Evolutionary conservation across 2,329 filamentous ascomycete species (phyloP).

Genomic region (Lachnellula subtilissima): DNA sequence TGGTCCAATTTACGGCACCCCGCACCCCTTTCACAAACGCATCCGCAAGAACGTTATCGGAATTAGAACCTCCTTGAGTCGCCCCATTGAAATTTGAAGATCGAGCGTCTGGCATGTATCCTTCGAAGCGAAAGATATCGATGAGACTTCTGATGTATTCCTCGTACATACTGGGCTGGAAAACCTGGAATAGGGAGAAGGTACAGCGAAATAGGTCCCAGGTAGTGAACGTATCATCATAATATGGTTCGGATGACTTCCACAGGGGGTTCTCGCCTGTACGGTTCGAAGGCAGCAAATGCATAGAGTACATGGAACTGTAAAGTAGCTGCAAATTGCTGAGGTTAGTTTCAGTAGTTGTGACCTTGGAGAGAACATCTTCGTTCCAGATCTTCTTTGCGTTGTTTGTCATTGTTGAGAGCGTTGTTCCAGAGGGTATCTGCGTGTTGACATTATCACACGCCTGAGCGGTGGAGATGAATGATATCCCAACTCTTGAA

Average conservation of each 20-base stretch:
- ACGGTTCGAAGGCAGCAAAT: slow-evolving; percentile 63
- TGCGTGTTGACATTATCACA: slow-evolving; percentile 28
- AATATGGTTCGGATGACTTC: slow-evolving; percentile 60
- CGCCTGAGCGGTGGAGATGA: not conserved
- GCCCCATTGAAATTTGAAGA: slow-evolving; percentile 66
- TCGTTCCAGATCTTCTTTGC: slow-evolving; percentile 54
- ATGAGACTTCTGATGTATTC: slow-evolving; percentile 63
- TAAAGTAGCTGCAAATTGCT: slow-evolving; percentile 59
- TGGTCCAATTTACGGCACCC: slow-evolving; percentile 58
- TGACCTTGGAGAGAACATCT: slow-evolving; percentile 59
- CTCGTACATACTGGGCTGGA: slow-evolving; percentile 57
- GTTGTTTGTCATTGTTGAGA: slow-evolving; percentile 37
- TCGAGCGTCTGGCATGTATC: slow-evolving; percentile 60
- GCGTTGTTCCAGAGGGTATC: slow-evolving; percentile 39
- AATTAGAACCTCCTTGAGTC: slow-evolving; percentile 64
- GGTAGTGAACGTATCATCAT: slow-evolving; percentile 65
- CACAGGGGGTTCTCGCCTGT: slow-evolving; percentile 66
- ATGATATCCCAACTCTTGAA: not conserved
- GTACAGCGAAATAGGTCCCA: slow-evolving; percentile 61
- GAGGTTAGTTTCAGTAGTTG: slow-evolving; percentile 51
- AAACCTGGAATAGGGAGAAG: slow-evolving; percentile 57
- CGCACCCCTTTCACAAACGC: slow-evolving; percentile 63
- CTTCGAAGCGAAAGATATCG: slow-evolving; percentile 61
- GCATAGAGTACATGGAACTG: slow-evolving; percentile 62
- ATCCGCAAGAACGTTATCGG: slow-evolving; percentile 68